Conservation (phyloP, 2,329 filamentous ascomycete species). For the Amylocarpus encephaloides region DNA sequence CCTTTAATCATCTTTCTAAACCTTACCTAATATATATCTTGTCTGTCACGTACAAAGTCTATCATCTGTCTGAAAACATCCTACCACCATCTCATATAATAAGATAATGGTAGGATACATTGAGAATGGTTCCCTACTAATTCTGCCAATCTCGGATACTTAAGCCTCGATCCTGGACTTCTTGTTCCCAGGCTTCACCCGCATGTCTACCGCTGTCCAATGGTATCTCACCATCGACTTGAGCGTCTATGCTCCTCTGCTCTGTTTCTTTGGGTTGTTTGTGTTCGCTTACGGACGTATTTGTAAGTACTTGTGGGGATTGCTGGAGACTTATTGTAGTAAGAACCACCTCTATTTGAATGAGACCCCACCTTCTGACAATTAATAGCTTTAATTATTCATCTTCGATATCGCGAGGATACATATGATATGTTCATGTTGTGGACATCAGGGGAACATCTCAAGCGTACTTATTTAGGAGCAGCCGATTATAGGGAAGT, state of each 20-base stretch:
- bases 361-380: constrained; percentile 9
- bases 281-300: constrained; percentile 50
- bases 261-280: constrained; percentile 46
- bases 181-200: constrained; percentile 57
- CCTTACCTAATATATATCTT: constrained; percentile 7
- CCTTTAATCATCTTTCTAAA: background rate
- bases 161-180: constrained; percentile 11
- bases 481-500: no score
- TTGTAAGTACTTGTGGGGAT: constrained; percentile 39
- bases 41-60: constrained; percentile 7
- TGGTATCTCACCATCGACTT: constrained; percentile 54
- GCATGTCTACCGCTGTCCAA: constrained; percentile 45
- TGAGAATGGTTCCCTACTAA: constrained; percentile 8
- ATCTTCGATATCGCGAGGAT: no score
- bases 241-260: constrained; percentile 51
- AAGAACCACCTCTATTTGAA: no score
- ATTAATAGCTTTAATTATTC: no score
- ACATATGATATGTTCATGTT: no score
- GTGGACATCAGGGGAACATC: no score
- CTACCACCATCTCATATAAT: constrained; percentile 6
- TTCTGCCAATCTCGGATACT: constrained; percentile 7
- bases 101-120: constrained; percentile 7
- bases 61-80: constrained; percentile 5
- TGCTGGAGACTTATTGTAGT: constrained; percentile 35
- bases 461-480: no score